A percentile compares a stretch with the other conserved stretches of the same genome.
phyloP scores from a whole-genome alignment of 345 rosid species.

The Theobroma cacao region DNA sequence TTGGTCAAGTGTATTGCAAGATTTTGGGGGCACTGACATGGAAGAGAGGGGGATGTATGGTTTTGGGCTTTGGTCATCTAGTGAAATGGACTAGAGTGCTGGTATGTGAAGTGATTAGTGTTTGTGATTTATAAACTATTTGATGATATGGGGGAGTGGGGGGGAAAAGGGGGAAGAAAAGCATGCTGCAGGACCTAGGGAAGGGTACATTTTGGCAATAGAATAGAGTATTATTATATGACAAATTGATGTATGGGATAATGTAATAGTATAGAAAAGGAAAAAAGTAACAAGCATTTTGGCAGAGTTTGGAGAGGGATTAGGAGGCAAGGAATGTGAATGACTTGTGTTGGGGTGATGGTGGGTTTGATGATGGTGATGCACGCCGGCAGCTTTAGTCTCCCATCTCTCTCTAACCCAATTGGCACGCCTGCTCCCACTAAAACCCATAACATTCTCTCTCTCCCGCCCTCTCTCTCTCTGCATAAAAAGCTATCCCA shows the following conservation, averaged over 20 bases:
- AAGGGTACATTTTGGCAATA: constrained; percentile 21
- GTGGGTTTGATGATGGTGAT: constrained; percentile 70
- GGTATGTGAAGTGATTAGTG: background rate
- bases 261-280: constrained; percentile 22
- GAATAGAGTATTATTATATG: constrained; percentile 15
- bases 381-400: constrained; percentile 98
- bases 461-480: constrained; percentile 4
- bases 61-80: background rate
- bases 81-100: constrained; percentile 25
- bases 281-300: constrained; percentile 19
- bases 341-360: constrained; percentile 24
- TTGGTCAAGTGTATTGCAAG: constrained; percentile 7
- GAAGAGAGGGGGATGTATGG: background rate
- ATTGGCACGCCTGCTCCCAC: constrained; percentile 78
- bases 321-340: constrained; percentile 66
- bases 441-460: constrained; percentile 29
- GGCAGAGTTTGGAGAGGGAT: constrained; percentile 75
- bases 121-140: background rate
- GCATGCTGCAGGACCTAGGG: constrained; percentile 40
- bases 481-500: constrained; percentile 48
- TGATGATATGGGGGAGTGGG: constrained; percentile 1
- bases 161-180: background rate
- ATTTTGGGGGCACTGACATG: background rate
- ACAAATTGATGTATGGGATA: constrained; percentile 17
- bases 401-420: constrained; percentile 26